Evolutionary conservation across 129 eudicot species (phyloP), one percentile per base, ranked within the genome.

Genomic region (Pulicaria dysenterica): DNA sequence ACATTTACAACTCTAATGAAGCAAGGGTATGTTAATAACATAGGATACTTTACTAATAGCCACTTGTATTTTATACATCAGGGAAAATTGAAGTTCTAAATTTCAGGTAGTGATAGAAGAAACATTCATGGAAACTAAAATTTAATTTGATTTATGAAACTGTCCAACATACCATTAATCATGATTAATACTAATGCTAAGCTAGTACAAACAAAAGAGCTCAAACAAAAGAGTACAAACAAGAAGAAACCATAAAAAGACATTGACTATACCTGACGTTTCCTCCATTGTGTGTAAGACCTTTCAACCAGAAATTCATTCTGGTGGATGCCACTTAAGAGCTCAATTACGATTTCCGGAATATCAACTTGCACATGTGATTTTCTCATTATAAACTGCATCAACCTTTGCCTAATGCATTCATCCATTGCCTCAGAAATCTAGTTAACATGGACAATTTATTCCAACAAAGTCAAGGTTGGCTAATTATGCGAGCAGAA

Each of bases 281-380:
- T 84, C 85, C 85, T 86, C 97, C 97, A 94, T 46, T 90, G 93
- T 56, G 82, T 85, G 80, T 88, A 94, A 7, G 91, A 84, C 72
- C 87, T 90, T 75, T 82, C 91, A 64, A 79, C 79, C 5, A 70
- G 71, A 83, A 94, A 90, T 68, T 91, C 95, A 70, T 89, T 76
- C 58, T 81, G 88, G 7, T 76, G 85, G 74, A 86, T 79, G 82
- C 94, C 80, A 74, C 86, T 84, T 67, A 94, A 69, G 48, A 94
- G 91, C 73, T 80, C 96, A 77, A 94, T 69, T 5, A 88, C 61
- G 69, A 90, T 78, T 59, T 90, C 86, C 47, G 89, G 93, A 81
- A 94, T 72, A 83, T 87, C 91, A 70, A 83, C 81, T 67, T 83
- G 96, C 66, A 73, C 87, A 73, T 71, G 75, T 60, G 86, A 70